These are phyloP conservation scores for Thalassiosira livingstoniorum DNA, from an alignment of 352 stramenopile species.

Conservation along the genomic window DNA sequence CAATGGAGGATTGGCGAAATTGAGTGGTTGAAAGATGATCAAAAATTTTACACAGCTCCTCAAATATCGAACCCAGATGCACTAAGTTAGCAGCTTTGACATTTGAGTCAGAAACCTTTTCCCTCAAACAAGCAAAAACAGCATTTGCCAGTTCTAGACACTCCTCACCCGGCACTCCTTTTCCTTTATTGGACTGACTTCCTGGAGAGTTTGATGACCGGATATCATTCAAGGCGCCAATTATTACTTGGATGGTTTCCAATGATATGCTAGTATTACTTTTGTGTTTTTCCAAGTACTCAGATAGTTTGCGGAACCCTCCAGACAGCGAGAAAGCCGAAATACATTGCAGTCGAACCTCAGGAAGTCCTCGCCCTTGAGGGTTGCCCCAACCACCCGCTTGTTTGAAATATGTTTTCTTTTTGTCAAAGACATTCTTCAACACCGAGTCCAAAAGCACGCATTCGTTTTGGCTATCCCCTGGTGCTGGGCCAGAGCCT, in stretches of 20 bases:
- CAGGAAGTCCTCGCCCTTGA: constrained; percentile 54
- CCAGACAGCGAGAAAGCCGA: constrained; percentile 69
- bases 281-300: constrained; percentile 59
- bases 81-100: constrained; percentile 28
- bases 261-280: constrained; percentile 23
- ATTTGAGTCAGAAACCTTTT: neutral
- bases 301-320: constrained; percentile 68
- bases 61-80: constrained; percentile 34
- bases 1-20: neutral
- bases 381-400: constrained; percentile 51
- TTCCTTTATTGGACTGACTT: neutral
- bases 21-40: constrained; percentile 64
- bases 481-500: no score
- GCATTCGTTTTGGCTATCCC: no score
- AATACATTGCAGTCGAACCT: constrained; percentile 77
- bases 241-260: neutral
- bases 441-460: no score
- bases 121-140: neutral
- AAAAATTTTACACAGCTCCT: constrained; percentile 67
- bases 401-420: constrained; percentile 83
- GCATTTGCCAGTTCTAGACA: no score
- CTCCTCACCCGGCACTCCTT: no score
- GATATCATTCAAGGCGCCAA: neutral
- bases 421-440: constrained; percentile 77
- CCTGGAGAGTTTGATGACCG: neutral